Conservation (phyloP, 805 yeast genomes). For the Ogataea sp. region DNA sequence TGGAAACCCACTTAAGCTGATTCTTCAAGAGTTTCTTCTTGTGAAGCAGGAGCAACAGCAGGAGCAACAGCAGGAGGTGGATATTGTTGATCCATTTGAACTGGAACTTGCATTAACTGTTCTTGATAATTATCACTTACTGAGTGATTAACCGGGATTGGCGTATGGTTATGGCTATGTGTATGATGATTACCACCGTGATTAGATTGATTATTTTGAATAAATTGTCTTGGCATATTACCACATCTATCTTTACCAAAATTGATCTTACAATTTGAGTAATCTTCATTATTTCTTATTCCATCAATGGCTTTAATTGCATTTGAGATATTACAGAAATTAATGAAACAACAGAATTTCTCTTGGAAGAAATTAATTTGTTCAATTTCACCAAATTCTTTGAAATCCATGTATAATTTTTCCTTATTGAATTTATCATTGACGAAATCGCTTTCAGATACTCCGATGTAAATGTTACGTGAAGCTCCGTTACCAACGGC, state of each 20-base stretch:
- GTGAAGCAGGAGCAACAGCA: too few species aligned
- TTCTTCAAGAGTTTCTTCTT: too few species aligned
- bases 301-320: constrained; percentile 93
- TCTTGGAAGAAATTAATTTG: constrained; percentile 84
- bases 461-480: constrained; percentile 85
- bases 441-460: constrained; percentile 25
- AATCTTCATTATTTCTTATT: constrained; percentile 65
- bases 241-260: constrained; percentile 96
- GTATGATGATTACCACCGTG: too few species aligned
- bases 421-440: constrained; percentile 21
- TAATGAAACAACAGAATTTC: constrained; percentile 84
- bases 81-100: too few species aligned
- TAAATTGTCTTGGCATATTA: constrained; percentile 75
- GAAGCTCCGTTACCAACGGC: constrained; percentile 94
- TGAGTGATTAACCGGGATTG: constrained; percentile 11
- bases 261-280: constrained; percentile 68
- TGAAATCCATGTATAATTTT: constrained; percentile 64
- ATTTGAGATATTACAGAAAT: constrained; percentile 82
- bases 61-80: too few species aligned
- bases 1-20: too few species aligned
- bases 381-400: constrained; percentile 87
- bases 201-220: constrained; percentile 6
- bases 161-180: too few species aligned
- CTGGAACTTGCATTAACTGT: too few species aligned
- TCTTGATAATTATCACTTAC: constrained; percentile 9